Conservation (phyloP, 116 monocot genomes). For the Iris pallida region DNA sequence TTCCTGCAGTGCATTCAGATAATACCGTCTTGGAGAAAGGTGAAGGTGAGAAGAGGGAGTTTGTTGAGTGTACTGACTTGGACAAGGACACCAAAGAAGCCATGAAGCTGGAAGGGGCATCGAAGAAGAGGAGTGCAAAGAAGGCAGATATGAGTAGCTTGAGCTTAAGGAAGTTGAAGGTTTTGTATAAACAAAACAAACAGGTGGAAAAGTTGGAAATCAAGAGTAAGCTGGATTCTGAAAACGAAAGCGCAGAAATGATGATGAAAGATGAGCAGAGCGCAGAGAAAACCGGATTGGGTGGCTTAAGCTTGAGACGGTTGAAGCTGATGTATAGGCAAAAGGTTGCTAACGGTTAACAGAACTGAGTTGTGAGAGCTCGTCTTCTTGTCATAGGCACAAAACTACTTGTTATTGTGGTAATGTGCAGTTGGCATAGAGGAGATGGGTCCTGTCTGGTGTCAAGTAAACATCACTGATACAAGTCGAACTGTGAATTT, state of each 20-base stretch:
- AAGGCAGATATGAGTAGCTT: neutral
- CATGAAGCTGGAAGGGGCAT: neutral
- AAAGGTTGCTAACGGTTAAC: neutral
- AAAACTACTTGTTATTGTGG: no score
- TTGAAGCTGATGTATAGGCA: neutral
- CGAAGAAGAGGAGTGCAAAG: neutral
- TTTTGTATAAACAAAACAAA: constrained; percentile 9
- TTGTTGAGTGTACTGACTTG: neutral
- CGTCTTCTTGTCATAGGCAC: no score
- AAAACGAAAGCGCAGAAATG: neutral
- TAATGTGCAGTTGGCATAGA: no score
- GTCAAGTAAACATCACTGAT: no score
- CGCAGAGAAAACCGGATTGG: neutral
- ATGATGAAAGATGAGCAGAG: neutral
- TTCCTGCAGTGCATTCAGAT: no score
- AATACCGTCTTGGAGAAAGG: no score
- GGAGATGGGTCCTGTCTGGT: no score
- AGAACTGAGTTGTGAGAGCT: neutral
- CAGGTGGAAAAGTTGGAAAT: neutral
- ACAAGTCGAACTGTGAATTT: no score
- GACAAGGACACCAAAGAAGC: neutral
- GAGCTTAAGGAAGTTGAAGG: constrained; percentile 11
- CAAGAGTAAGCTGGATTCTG: neutral
- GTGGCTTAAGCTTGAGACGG: constrained; percentile 5
- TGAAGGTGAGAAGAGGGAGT: no score